Evolutionary conservation across 768 basidiomycete species (phyloP).

Genomic region (Leccinum longicurvipes): DNA sequence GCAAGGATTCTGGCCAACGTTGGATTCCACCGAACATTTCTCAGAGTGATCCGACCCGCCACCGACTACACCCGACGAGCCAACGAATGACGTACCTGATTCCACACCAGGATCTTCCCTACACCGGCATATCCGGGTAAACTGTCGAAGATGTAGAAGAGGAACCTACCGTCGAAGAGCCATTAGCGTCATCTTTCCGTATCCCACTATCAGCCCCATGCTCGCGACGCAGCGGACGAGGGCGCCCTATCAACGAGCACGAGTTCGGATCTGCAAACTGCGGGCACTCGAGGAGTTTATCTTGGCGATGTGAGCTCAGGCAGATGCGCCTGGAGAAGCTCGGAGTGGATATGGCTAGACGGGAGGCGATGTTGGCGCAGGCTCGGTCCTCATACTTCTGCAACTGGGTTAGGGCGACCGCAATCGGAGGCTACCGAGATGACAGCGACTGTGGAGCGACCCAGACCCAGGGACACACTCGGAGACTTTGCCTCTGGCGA

Average conservation of each 20-base stretch:
- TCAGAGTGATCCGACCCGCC: background rate
- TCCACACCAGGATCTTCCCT: too few relatives aligned
- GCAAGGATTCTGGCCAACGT: background rate
- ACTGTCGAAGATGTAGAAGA: too few relatives aligned
- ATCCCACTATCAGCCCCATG: too few relatives aligned
- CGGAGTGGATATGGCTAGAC: conserved; percentile 19
- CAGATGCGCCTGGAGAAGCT: conserved; percentile 27
- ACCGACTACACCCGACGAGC: background rate
- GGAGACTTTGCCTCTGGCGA: conserved; percentile 5
- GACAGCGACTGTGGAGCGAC: background rate
- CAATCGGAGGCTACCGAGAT: background rate
- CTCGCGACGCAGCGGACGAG: background rate
- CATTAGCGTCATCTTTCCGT: too few relatives aligned
- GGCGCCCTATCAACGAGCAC: background rate
- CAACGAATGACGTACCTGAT: background rate
- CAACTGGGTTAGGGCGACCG: background rate
- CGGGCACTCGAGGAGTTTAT: conserved; percentile 21
- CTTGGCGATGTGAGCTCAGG: conserved; percentile 15
- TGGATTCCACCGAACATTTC: background rate
- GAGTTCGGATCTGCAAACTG: background rate
- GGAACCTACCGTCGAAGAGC: too few relatives aligned
- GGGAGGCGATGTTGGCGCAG: conserved; percentile 7
- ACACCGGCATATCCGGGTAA: too few relatives aligned
- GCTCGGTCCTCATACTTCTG: background rate
- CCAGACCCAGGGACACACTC: background rate